Base-by-base conservation (phyloP, 2,329 filamentous ascomycete genomes). In the Epichloe scottii region DNA sequence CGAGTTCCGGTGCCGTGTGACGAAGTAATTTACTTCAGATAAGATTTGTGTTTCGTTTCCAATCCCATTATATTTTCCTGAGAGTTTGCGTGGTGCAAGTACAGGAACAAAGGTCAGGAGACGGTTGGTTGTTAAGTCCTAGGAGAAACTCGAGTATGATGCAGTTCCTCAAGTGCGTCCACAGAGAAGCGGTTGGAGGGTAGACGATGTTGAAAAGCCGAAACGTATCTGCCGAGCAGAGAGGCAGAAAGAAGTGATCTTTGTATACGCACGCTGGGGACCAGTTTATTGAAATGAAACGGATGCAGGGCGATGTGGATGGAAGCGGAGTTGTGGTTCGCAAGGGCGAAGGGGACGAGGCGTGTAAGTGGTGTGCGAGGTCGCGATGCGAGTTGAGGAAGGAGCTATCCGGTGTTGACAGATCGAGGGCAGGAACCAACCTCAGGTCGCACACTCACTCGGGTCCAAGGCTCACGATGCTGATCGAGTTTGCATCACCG, bases 321-420 rank as follows among this genome's bases (percentile, higher is more conserved):
- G 45, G 19, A 12, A 41, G 40, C 12, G 41, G 17, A 49, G 26
- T 34, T 26, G 34, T 10, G 33, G 21, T 46, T 43, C 23, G 26
- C 21, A 37, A 41, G 42, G 33, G 47, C 33, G 34, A 37, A 37
- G 37, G 51, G 26, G n/a, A 37, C 41, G 33, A 46, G 45, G 45
- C 40, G 33, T 48, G 50, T 51, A 52, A 52, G 47, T 49, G 47
- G 49, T 26, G 44, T 26, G 39, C 42, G 39, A 43, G 51, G 6
- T 37, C n/a, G 39, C 26, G 26, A 48, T 50, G 39, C 40, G 33
- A 46, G 39, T 17, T 11, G 17, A 35, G 51, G 51, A 50, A 53
- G 51, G 51, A 50, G 48, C 48, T 34, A 48, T 46, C 44, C 34
- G 26, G 44, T 17, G 34, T 11, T 38, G n/a, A 26, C 37, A 46